Evolutionary conservation across 768 basidiomycete species (phyloP).

Genomic region (Boletus sp.): DNA sequence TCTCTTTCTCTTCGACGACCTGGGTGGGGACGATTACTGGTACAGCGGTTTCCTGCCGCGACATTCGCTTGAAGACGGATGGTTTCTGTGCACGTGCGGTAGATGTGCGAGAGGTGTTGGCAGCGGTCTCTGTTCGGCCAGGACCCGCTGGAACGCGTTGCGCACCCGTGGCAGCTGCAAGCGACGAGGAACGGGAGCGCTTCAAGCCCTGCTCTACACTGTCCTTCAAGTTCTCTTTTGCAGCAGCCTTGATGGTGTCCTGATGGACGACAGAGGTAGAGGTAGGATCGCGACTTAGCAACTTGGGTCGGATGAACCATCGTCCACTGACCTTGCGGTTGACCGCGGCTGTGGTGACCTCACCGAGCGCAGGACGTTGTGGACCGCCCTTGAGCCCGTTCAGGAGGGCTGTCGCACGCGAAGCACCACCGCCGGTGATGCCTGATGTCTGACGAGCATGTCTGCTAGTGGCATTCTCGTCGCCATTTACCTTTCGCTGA

Average conservation of each 20-base stretch:
- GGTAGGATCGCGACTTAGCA: neutral
- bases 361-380: slow-evolving; percentile 72
- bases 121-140: slow-evolving; percentile 44
- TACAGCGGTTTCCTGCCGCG: slow-evolving; percentile 38
- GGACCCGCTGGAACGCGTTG: slow-evolving; percentile 72
- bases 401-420: slow-evolving; percentile 45
- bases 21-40: slow-evolving; percentile 40
- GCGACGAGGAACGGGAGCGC: slow-evolving; percentile 63
- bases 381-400: slow-evolving; percentile 49
- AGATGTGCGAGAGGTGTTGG: slow-evolving; percentile 38
- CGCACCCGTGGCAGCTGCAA: slow-evolving; percentile 54
- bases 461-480: slow-evolving; percentile 73
- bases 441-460: slow-evolving; percentile 63
- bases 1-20: slow-evolving; percentile 46
- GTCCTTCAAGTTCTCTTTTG: slow-evolving; percentile 60
- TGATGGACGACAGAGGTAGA: slow-evolving; percentile 12
- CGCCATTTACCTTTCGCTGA: slow-evolving; percentile 65
- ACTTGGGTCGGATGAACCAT: neutral
- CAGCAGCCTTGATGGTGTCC: slow-evolving; percentile 44
- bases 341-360: slow-evolving; percentile 75
- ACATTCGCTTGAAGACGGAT: slow-evolving; percentile 41
- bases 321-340: slow-evolving; percentile 63
- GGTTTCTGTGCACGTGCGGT: slow-evolving; percentile 25
- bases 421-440: slow-evolving; percentile 41
- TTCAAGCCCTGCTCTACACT: slow-evolving; percentile 47